Percentiles rank a stretch among this genome's conserved stretches.
phyloP scores from a whole-genome alignment of 306 rosid species.

The Senna siamea region DNA sequence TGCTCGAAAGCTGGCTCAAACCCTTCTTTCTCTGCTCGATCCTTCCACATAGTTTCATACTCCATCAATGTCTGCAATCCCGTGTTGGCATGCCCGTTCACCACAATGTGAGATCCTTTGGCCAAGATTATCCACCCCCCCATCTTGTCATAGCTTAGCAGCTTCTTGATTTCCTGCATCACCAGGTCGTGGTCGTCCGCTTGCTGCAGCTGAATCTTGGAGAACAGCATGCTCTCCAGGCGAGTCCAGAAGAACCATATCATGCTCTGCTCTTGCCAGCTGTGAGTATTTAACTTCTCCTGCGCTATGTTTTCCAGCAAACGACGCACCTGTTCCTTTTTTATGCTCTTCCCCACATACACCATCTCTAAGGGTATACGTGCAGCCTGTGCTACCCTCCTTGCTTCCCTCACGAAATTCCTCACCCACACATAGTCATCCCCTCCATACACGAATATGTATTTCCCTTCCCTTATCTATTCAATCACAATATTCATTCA shows the following conservation, averaged over 20 bases:
- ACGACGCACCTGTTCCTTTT: conserved; percentile 52
- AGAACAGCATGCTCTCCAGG: conserved; percentile 68
- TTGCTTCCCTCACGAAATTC: conserved; percentile 56
- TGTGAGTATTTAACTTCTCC: conserved; percentile 48
- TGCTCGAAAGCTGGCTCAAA: conserved; percentile 49
- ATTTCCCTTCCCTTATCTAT: conserved; percentile 59
- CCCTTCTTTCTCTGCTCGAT: conserved; percentile 40
- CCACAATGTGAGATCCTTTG: conserved; percentile 47
- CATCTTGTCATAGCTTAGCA: conserved; percentile 58
- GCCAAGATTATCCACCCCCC: conserved; percentile 59
- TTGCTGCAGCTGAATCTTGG: conserved; percentile 58
- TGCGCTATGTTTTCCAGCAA: conserved; percentile 36
- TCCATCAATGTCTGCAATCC: conserved; percentile 45
- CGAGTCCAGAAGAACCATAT: conserved; percentile 76
- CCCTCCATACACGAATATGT: conserved; percentile 62
- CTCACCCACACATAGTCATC: conserved; percentile 58
- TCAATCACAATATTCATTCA: neutral
- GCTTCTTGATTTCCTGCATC: conserved; percentile 57
- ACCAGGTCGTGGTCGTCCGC: conserved; percentile 46
- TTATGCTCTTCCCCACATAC: conserved; percentile 62
- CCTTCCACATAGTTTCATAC: conserved; percentile 52
- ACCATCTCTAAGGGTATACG: conserved; percentile 56
- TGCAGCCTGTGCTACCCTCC: conserved; percentile 43
- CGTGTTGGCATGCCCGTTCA: conserved; percentile 52
- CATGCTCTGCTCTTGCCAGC: conserved; percentile 60